These are phyloP conservation scores for Fragilaria radians DNA, from an alignment of 108 stramenopile genomes.

Conservation along the genomic window DNA sequence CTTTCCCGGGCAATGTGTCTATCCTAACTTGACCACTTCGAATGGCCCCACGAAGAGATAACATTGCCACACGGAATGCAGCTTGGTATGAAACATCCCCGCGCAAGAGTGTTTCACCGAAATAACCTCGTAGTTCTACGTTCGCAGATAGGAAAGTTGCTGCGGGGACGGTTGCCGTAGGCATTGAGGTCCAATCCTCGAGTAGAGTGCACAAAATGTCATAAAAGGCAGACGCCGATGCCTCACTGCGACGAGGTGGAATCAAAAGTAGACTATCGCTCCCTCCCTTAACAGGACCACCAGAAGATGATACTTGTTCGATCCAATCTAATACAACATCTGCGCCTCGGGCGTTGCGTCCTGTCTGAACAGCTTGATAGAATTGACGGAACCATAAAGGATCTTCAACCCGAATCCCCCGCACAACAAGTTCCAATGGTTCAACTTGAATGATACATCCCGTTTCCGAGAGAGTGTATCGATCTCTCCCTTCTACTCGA, in stretches of 20 bases:
- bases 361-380: neutral
- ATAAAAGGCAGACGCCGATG: constrained; percentile 47
- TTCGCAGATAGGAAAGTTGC: constrained; percentile 30
- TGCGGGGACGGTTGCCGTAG: constrained; percentile 25
- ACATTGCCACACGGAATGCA: constrained; percentile 29
- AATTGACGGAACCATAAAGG: neutral
- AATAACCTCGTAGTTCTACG: constrained; percentile 56
- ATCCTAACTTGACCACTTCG: constrained; percentile 27
- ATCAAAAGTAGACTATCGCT: too few species aligned
- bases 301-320: neutral
- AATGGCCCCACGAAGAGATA: constrained; percentile 35
- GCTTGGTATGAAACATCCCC: constrained; percentile 41
- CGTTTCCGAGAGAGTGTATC: neutral
- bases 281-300: neutral
- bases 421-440: constrained; percentile 5
- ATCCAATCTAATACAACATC: neutral
- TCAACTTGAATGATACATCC: neutral
- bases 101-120: constrained; percentile 46
- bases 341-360: neutral
- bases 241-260: constrained; percentile 24
- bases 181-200: constrained; percentile 23
- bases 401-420: constrained; percentile 1
- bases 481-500: constrained; percentile 2
- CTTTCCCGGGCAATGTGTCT: constrained; percentile 28
- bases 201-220: constrained; percentile 50